phyloP scores from a whole-genome alignment of 2,329 filamentous ascomycete genomes.

The Fusarium burgessii region DNA sequence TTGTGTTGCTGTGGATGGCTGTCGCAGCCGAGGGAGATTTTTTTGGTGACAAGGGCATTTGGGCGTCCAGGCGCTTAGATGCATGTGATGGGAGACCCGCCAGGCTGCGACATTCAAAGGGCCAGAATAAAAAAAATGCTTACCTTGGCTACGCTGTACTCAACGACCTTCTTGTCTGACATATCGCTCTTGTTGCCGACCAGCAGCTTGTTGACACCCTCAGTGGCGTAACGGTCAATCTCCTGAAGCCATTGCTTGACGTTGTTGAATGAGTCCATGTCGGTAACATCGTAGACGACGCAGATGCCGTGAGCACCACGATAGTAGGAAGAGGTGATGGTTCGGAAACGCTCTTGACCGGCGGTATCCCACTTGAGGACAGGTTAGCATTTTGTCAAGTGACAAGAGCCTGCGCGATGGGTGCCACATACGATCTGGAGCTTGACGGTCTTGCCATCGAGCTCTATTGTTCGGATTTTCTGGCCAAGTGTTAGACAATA shows the following conservation, averaged over 20 bases:
- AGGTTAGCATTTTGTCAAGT: constrained; percentile 24
- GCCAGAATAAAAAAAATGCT: constrained; percentile 42
- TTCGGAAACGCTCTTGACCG: constrained; percentile 99
- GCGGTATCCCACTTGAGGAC: constrained; percentile 91
- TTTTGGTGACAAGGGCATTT: constrained; percentile 20
- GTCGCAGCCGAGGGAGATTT: constrained; percentile 12
- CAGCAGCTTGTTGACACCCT: constrained; percentile 99
- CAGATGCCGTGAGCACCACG: constrained; percentile 99
- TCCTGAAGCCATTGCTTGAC: constrained; percentile 99
- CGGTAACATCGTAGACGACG: constrained; percentile 99
- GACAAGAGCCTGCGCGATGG: not conserved
- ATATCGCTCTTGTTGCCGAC: constrained; percentile 99
- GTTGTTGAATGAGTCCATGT: constrained; percentile 99
- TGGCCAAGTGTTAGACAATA: constrained; percentile 53
- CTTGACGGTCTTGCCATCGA: constrained; percentile 99
- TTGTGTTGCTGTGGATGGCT: not conserved
- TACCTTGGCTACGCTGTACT: constrained; percentile 99
- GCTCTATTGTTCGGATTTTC: constrained; percentile 99
- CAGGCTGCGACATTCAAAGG: constrained; percentile 5
- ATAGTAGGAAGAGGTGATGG: constrained; percentile 99
- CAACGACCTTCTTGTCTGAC: constrained; percentile 99
- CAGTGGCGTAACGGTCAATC: constrained; percentile 98
- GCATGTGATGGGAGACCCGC: constrained; percentile 37
- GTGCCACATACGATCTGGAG: constrained; percentile 87
- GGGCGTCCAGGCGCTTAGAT: constrained; percentile 24